Base-by-base conservation (phyloP, 805 yeast genomes). In the Lipomyces lipofer region DNA sequence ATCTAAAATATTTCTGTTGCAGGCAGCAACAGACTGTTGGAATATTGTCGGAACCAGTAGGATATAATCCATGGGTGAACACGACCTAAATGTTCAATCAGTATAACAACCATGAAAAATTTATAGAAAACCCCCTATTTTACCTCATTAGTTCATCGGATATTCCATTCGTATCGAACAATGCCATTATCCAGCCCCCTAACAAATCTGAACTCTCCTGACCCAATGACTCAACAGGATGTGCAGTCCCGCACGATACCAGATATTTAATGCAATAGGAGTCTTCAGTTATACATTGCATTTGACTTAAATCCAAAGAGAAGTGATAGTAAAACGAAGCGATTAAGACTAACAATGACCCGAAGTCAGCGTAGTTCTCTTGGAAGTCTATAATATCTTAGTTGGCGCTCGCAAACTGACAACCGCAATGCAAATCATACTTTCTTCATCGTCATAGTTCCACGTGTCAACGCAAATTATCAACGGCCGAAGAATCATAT, bases 151-250 rank as follows among this genome's bases (percentile, higher is more conserved):
- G 71, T 42, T 86, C 91, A 69, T 92, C 97, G 0, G 95, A 84
- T 33, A 91, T 81, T 2, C 97, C 96, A 35, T 84, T 85, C 29
- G 87, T 78, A 58, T 88, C 91, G 69, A 87, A 90, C 38, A 92
- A 69, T 1, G 94, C 91, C 25, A 78, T 72, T 43, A 86, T 79
- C 98, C 98, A 92, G 22, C 81, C 85, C 42, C 81, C 79, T 15
- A 84, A 70, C 5, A 69, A 62, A 4, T 64, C 67, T 19, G 62
- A 60, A 24, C 65, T 66, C 3, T 65, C 66, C 4, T 59, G 62
- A 6, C 58, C 40, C 32, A 52, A 33, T 42, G 49, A 35, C 30
- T 59, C 63, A 33, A 49, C 47, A 25, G 64, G 49, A 21, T 51
- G 56, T 6, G 60, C 56, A n/a, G 60, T 59, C 5, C 60, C 60